These are phyloP conservation scores for Pseudocercospora vitis DNA, from an alignment of 2,329 filamentous ascomycete species.

Conservation along the genomic window DNA sequence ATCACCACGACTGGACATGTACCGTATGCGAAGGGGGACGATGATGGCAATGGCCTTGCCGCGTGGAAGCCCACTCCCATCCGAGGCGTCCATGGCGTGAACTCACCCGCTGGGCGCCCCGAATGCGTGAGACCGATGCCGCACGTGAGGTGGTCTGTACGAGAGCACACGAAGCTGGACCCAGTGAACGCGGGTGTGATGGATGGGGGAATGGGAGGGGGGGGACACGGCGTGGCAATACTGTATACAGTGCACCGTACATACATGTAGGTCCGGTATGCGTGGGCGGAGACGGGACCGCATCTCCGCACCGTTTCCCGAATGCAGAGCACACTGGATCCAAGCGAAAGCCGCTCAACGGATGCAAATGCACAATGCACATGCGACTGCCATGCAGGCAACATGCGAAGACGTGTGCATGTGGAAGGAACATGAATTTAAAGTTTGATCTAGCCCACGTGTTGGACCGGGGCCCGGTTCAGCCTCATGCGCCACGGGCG, in stretches of 20 bases:
- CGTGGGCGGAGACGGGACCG: neutral
- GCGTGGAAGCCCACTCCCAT: neutral
- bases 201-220: no score
- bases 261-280: no score
- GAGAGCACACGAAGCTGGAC: no score
- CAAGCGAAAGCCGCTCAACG: neutral
- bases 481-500: no score
- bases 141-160: neutral
- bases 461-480: neutral
- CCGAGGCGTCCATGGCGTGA: neutral
- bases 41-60: neutral
- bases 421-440: no score
- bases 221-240: no score
- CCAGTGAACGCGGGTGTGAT: no score
- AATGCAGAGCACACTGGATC: neutral
- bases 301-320: neutral
- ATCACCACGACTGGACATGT: no score
- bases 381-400: no score
- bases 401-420: no score
- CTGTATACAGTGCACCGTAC: no score
- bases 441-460: neutral
- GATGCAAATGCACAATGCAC: neutral
- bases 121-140: neutral
- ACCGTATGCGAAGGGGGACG: no score
- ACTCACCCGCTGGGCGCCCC: neutral